Evolutionary conservation across 768 basidiomycete genomes (phyloP).

Genomic region (Tephrocybe sp.): DNA sequence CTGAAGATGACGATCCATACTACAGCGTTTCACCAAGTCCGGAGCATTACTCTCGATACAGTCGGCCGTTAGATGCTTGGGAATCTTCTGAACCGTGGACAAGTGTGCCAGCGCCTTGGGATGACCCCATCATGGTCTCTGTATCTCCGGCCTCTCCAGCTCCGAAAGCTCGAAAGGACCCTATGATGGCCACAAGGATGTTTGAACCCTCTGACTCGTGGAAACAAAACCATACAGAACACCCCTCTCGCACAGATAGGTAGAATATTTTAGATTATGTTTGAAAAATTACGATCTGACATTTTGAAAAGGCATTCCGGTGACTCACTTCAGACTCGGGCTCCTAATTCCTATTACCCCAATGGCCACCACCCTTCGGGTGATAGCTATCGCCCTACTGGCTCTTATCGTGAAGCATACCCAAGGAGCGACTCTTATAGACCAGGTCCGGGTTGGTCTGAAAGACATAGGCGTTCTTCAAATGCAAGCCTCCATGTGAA

Average conservation of each 20-base stretch:
- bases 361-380: slow-evolving; percentile 21
- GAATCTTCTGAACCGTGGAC: slow-evolving; percentile 44
- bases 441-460: slow-evolving; percentile 30
- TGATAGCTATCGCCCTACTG: slow-evolving; percentile 54
- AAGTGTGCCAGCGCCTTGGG: slow-evolving; percentile 33
- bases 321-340: slow-evolving; percentile 21
- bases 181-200: slow-evolving; percentile 43
- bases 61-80: slow-evolving; percentile 45
- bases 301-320: slow-evolving; percentile 32
- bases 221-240: slow-evolving; percentile 59
- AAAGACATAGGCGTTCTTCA: slow-evolving; percentile 6
- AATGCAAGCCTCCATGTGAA: slow-evolving; percentile 9
- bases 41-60: slow-evolving; percentile 40
- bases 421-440: slow-evolving; percentile 51
- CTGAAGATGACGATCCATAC: slow-evolving; percentile 25
- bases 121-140: slow-evolving; percentile 42
- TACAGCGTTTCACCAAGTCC: slow-evolving; percentile 54
- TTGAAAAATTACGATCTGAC: neutral
- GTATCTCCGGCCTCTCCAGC: slow-evolving; percentile 33
- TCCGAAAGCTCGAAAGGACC: slow-evolving; percentile 30
- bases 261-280: slow-evolving; percentile 25
- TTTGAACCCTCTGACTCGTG: slow-evolving; percentile 75
- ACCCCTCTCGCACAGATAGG: slow-evolving; percentile 38
- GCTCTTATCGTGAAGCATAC: slow-evolving; percentile 39
- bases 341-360: slow-evolving; percentile 16